phyloP scores from a whole-genome alignment of 1,139 yeast species.

The Blastobotrys capitulatus region DNA sequence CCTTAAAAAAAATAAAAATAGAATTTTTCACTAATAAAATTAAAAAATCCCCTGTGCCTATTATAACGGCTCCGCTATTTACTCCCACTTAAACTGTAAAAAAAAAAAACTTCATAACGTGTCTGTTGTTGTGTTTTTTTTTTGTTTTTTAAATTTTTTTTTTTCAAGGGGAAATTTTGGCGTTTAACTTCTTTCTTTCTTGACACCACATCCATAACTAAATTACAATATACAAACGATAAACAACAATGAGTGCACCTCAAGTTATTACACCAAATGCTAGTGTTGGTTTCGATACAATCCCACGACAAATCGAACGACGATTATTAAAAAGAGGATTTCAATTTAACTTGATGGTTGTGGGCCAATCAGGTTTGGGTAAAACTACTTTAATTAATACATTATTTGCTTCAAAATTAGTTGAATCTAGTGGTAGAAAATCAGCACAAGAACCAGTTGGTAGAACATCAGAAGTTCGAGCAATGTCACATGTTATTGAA shows the following conservation, averaged over 20 bases:
- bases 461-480: constrained; percentile 83
- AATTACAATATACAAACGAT: background rate
- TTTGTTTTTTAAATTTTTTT: background rate
- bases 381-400: constrained; percentile 90
- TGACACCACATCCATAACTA: background rate
- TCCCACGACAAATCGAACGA: constrained; percentile 91
- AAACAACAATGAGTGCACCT: constrained; percentile 4
- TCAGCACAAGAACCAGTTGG: constrained; percentile 65
- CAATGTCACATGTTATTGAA: constrained; percentile 57
- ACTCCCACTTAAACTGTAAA: no score
- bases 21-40: no score
- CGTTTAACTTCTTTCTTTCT: background rate
- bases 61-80: no score
- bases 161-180: background rate
- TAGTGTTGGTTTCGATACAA: constrained; percentile 94
- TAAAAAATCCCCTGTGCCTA: no score
- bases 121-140: background rate
- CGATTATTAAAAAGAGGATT: constrained; percentile 89
- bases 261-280: constrained; percentile 9
- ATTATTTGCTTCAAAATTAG: constrained; percentile 75
- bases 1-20: no score
- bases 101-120: background rate
- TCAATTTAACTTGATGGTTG: constrained; percentile 90
- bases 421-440: constrained; percentile 67
- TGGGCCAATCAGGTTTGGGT: constrained; percentile 90